Percentiles rank a stretch among this genome's conserved stretches.
Evolutionary conservation across 306 rosid genomes (phyloP).

Genomic region (Glycyrrhiza uralensis): DNA sequence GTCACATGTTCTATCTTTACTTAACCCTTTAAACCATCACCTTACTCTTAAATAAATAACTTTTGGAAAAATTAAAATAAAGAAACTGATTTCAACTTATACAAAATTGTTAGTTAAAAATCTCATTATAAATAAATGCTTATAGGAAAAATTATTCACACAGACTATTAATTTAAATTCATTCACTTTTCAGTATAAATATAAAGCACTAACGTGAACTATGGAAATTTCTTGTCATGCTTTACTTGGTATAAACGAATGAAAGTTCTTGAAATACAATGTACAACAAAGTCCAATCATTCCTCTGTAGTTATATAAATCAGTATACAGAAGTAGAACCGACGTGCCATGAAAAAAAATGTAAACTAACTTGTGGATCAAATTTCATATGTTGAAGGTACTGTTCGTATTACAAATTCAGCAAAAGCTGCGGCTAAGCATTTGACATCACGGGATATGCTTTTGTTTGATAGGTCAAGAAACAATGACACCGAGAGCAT

Average conservation of each 20-base stretch:
- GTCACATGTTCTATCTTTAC: too few relatives aligned
- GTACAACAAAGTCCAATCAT: slow-evolving; percentile 14
- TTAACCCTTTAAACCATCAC: too few relatives aligned
- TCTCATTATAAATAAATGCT: too few relatives aligned
- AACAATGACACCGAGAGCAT: slow-evolving; percentile 21
- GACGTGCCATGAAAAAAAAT: not conserved
- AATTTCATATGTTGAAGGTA: slow-evolving; percentile 16
- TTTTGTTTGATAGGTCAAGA: slow-evolving; percentile 11
- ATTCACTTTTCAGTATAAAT: too few relatives aligned
- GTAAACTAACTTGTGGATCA: slow-evolving; percentile 19
- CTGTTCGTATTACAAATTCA: slow-evolving; percentile 28
- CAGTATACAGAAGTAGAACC: slow-evolving; percentile 9
- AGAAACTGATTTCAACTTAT: too few relatives aligned
- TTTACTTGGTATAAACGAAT: not conserved
- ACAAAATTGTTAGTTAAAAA: too few relatives aligned
- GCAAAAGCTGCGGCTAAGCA: slow-evolving; percentile 20
- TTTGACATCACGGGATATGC: slow-evolving; percentile 19
- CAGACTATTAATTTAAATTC: too few relatives aligned
- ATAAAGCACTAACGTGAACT: too few relatives aligned
- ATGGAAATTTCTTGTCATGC: not conserved
- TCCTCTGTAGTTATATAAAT: not conserved
- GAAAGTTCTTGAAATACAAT: slow-evolving; percentile 1
- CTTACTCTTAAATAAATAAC: too few relatives aligned
- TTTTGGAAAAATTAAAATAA: too few relatives aligned
- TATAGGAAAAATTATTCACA: too few relatives aligned